Evolutionary conservation across 2,329 filamentous ascomycete species (phyloP), one percentile per base, ranked within the genome.

Genomic region (Aspergillus transmontanensis): DNA sequence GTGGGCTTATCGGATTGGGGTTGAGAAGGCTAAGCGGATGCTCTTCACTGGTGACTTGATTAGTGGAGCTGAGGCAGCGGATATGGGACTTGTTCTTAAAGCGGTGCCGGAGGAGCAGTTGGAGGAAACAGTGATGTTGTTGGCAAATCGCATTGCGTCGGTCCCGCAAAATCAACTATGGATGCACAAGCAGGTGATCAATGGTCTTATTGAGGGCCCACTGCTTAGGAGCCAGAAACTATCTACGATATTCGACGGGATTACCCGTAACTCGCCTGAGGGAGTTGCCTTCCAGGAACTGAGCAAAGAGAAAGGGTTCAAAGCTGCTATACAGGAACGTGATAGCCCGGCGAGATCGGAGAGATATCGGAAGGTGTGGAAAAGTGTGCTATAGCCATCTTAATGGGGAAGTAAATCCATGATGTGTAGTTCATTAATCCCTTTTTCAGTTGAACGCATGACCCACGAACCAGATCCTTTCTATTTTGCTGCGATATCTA

Each of bases 11-110:
- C 57, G 63, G 3, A 36, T 62, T 16, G 60, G 60, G 1, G 32
- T 55, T 10, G 63, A 64, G 11, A 62, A 59, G 39, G 62, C 62
- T 6, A 64, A 64, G n/a, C 36, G 62, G 16, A 64, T 64, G 62
- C 48, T 64, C 3, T 64, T 64, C 19, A 64, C 62, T 3, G 62
- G 62, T 6, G 62, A 64, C 53, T 30, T 64, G 10, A 39, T 64
- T 6, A 64, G 62, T 36, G 62, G 62, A 9, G 21, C 30, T 11
- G 59, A 62, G 28, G 62, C 62, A 3, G 59, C 30, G 19, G 48
- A 46, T 0, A 62, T 64, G 59, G 62, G 62, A 10, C 53, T 64
- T 11, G 59, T 64, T 11, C n/a, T 64, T 4, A 58, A 64, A 53
- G 59, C 62, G 6, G 62, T 64, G 28, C 62, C 62, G 5, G 23